Evolutionary conservation across 768 basidiomycete genomes (phyloP).

Genomic region (Scleroderma bovista): DNA sequence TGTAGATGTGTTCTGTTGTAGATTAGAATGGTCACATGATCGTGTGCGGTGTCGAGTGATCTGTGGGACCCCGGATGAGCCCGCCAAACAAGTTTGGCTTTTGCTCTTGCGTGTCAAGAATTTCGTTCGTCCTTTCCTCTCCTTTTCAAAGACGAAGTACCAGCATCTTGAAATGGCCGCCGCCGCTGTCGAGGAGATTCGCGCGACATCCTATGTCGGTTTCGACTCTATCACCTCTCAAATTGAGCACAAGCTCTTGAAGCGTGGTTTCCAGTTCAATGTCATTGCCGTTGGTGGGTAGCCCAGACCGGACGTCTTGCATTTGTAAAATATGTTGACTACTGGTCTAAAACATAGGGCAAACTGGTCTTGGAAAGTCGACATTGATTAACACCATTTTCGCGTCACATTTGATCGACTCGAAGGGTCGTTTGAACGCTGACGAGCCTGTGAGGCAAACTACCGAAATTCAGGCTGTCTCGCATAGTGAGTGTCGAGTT

Average conservation of each 20-base stretch:
- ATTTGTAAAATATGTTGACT: background rate
- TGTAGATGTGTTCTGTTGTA: background rate
- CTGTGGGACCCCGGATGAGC: constrained; percentile 4
- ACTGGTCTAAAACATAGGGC: constrained; percentile 47
- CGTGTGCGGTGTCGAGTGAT: constrained; percentile 15
- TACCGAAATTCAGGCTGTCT: constrained; percentile 92
- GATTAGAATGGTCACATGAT: background rate
- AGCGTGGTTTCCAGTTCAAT: constrained; percentile 99
- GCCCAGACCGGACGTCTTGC: background rate
- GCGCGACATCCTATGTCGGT: constrained; percentile 90
- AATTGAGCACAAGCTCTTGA: constrained; percentile 98
- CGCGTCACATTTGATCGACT: constrained; percentile 96
- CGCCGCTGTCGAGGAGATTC: constrained; percentile 67
- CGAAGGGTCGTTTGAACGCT: constrained; percentile 86
- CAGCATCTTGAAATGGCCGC: constrained; percentile 32
- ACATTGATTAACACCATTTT: constrained; percentile 99
- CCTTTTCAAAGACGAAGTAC: constrained; percentile 9
- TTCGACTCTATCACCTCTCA: constrained; percentile 97
- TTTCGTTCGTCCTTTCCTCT: constrained; percentile 14
- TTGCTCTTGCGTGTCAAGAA: constrained; percentile 12
- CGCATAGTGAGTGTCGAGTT: constrained; percentile 64
- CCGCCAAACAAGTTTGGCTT: constrained; percentile 28
- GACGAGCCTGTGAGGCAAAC: constrained; percentile 92
- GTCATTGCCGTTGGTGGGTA: constrained; percentile 90
- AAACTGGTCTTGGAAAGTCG: constrained; percentile 97